phyloP scores from a whole-genome alignment of 2,329 filamentous ascomycete genomes.

The Penicillium psychrosexuale region DNA sequence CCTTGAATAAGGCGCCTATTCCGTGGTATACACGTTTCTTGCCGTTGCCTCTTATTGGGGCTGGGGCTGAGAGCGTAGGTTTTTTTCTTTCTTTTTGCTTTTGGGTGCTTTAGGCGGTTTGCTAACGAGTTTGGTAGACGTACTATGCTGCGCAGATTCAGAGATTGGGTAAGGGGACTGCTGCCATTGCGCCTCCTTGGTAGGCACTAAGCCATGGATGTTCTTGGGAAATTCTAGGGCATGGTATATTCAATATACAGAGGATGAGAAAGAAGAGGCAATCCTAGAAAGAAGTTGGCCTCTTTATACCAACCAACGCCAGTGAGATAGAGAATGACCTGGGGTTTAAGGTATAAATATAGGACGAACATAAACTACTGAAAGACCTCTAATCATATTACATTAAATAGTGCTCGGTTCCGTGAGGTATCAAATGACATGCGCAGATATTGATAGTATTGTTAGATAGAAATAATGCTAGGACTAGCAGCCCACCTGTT shows the following conservation, averaged over 20 bases:
- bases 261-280: too few species aligned
- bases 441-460: neutral
- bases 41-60: slow-evolving; percentile 27
- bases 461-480: neutral
- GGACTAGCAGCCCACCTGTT: neutral
- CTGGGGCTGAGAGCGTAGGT: slow-evolving; percentile 32
- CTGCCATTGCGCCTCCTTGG: slow-evolving; percentile 15
- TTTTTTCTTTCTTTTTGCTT: neutral
- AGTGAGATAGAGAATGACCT: too few species aligned
- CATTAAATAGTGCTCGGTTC: neutral
- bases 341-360: too few species aligned
- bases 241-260: too few species aligned
- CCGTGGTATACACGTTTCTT: slow-evolving; percentile 26
- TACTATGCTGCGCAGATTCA: slow-evolving; percentile 22
- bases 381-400: too few species aligned
- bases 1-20: slow-evolving; percentile 23
- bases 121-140: slow-evolving; percentile 16
- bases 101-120: neutral
- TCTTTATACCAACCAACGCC: too few species aligned
- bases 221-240: too few species aligned
- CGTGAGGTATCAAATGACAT: neutral
- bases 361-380: too few species aligned
- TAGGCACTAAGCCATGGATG: neutral
- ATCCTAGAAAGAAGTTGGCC: too few species aligned
- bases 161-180: slow-evolving; percentile 19